Percentiles rank a stretch among this genome's conserved stretches.
Conservation (phyloP, 805 yeast genomes). For the Yarrowia porcina region DNA sequence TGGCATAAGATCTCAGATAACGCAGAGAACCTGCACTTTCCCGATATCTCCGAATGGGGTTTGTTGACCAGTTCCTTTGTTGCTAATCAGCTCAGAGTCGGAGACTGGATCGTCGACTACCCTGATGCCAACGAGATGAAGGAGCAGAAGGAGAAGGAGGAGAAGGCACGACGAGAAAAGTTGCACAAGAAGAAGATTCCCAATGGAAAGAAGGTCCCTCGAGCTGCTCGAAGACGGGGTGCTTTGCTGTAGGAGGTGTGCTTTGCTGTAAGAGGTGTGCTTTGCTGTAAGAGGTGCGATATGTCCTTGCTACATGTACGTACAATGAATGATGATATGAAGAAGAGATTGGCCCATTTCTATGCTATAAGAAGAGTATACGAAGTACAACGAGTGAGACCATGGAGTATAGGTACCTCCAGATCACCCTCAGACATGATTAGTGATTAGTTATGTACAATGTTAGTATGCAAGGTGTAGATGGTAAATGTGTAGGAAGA, state of each 20-base stretch:
- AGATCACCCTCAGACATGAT: no score
- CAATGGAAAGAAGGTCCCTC: neutral
- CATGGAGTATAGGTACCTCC: no score
- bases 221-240: conserved; percentile 4
- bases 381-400: no score
- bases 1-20: conserved; percentile 55
- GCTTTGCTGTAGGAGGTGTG: no score
- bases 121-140: conserved; percentile 9
- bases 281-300: no score
- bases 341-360: no score
- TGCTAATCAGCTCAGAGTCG: conserved; percentile 35
- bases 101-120: conserved; percentile 1
- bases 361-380: no score
- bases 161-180: neutral
- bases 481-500: no score
- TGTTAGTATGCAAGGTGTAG: conserved; percentile 2
- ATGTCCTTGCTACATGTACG: neutral
- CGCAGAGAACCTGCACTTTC: conserved; percentile 43
- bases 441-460: conserved; percentile 11
- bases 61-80: conserved; percentile 43
- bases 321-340: neutral
- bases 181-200: neutral
- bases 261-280: no score
- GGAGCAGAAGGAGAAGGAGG: conserved; percentile 7
- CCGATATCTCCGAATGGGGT: conserved; percentile 48